Evolutionary conservation across 140 eudicot genomes (phyloP), one percentile per base, ranked within the genome.

Genomic region (Senecio squalidus): DNA sequence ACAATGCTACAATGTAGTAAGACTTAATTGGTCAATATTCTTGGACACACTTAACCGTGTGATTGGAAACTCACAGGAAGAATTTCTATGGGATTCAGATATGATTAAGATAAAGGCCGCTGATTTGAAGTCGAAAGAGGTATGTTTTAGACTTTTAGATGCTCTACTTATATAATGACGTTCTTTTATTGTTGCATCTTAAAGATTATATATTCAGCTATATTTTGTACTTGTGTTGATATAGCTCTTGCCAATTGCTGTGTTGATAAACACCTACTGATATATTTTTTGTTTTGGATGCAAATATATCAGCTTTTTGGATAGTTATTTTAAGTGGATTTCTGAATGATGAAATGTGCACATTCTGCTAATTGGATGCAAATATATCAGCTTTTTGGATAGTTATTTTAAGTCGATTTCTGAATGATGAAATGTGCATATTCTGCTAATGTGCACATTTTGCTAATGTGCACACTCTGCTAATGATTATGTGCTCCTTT

Each of bases 101-200:
- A 79, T 93, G 99, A 86, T 88, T 61, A 93, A 93, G 84, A 87
- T 93, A 60, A 87, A 84, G 82, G 99, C 96, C 26, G 85, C 88
- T 71, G 99, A 93, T 73, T 70, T 93, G 77, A 93, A 93, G 82
- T 84, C 99, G 28, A 93, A 93, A 78, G 99, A 93, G 96, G 99
- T 92, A 63, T 14, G 45, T 44, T 61, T 47, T 29, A 72, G 29
- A 68, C 44, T 28, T 6, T 53, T 43, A n/a, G n/a, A n/a, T n/a
- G n/a, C n/a, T n/a, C n/a, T n/a, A n/a, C 38, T 22, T 65, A 50
- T 38, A 67, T 45, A 8, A 43, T 46, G 29, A 3, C 1, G 18
- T 15, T 28, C 13, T 48, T 22, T 30, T 28, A 10, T 52, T 18
- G 6, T 44, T 65, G 54, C 39, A 23, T 52, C 4, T 39, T 60